Evolutionary conservation across 768 basidiomycete species (phyloP), one percentile per base, ranked within the genome.

Genomic region (Leccinum longicurvipes): DNA sequence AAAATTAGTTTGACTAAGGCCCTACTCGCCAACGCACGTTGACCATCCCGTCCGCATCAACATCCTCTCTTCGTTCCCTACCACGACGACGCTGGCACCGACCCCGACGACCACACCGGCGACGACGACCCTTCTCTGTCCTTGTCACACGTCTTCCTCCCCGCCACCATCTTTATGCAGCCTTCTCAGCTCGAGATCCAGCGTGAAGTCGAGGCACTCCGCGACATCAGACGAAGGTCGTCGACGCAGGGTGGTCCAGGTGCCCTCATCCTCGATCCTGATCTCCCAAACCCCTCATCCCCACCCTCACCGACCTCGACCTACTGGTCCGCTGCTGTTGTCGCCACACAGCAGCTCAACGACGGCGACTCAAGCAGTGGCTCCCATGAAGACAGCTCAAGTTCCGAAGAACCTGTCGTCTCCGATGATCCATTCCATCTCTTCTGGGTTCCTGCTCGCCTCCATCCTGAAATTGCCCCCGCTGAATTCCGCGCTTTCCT

Each of bases 391-490:
- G 75, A 72, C 54, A 68, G 66, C 63, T 68, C 72, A 61, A 72
- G 67, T 64, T 72, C 72, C 15, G 72, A 73, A 50, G 72, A 71
- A 24, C 70, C 63, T 49, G 53, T 41, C 39, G n/a, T 66, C 21
- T 70, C 80, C 36, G 86, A 91, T 63, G 91, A 96, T 74, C 87
- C 91, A 3, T 86, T 87, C 65, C 89, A 93, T 72, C 83, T 98
- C 60, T 98, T 98, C 79, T 99, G 97, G 97, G 93, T 99, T 27
- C 97, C 97, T 51, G 97, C 97, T 15, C 84, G 88, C 55, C 78
- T 98, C 32, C 97, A 98, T 70, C 97, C 97, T 28, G 97, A 99
- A 77, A 91, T 99, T 66, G 96, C 95, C 0, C 97, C 97, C 23
- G 89, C 86, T 47, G 94, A 98, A 72, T 99, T 99, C 72, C 84